phyloP scores from a whole-genome alignment of 768 basidiomycete species.

The Termitomyces sp. region DNA sequence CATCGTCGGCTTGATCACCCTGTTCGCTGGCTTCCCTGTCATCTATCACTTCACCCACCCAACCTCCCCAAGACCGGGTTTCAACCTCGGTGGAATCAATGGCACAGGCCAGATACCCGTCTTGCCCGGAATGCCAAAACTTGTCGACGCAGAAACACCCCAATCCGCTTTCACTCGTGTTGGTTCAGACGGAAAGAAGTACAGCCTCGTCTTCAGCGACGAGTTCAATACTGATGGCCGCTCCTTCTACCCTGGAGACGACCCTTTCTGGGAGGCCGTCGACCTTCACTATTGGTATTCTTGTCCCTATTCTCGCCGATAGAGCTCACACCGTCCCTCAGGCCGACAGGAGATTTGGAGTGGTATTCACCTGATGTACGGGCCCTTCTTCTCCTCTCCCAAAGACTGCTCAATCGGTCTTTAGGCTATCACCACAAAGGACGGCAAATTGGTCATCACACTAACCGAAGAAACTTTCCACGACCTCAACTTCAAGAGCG shows the following conservation, averaged over 20 bases:
- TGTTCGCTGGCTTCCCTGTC: conserved; percentile 90
- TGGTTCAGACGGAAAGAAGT: conserved; percentile 72
- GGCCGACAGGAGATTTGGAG: conserved; percentile 72
- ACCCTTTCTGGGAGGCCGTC: conserved; percentile 86
- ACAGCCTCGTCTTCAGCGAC: conserved; percentile 87
- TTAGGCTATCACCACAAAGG: conserved; percentile 64
- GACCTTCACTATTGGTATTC: conserved; percentile 81
- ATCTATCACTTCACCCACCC: conserved; percentile 47
- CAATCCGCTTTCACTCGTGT: conserved; percentile 44
- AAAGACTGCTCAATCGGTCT: conserved; percentile 4
- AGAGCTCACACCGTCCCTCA: conserved; percentile 15
- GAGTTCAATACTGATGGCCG: conserved; percentile 55
- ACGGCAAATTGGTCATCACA: conserved; percentile 79
- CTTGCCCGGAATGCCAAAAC: conserved; percentile 55
- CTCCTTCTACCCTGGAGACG: conserved; percentile 69
- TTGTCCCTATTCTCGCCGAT: neutral
- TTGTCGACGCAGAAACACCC: conserved; percentile 82
- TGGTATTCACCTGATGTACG: conserved; percentile 76
- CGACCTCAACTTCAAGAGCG: conserved; percentile 81
- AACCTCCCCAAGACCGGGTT: conserved; percentile 38
- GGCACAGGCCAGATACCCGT: conserved; percentile 81
- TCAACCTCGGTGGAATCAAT: conserved; percentile 90
- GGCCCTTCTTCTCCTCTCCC: neutral
- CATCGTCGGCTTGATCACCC: conserved; percentile 58
- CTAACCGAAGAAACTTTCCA: conserved; percentile 66